A percentile compares a stretch with the other conserved stretches of the same genome.
Evolutionary conservation across 305 asterid genomes (phyloP).

Genomic region (Solanum hybrid): DNA sequence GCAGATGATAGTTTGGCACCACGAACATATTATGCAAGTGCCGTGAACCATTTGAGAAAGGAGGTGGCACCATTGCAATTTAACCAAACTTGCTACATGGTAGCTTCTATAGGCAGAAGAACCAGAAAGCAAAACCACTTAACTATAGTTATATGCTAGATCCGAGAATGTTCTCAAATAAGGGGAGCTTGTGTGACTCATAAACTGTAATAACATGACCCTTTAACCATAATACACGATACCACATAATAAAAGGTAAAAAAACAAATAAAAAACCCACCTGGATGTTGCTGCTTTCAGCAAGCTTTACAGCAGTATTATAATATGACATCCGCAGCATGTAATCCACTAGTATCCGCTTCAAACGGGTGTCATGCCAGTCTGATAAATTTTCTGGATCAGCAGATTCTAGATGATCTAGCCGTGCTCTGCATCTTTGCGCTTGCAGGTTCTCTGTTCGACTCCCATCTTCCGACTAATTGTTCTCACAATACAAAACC

Average conservation of each 20-base stretch:
- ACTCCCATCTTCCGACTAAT: slow-evolving; percentile 85
- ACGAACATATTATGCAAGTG: not conserved
- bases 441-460: slow-evolving; percentile 79
- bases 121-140: not conserved
- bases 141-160: not conserved
- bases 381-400: slow-evolving; percentile 57
- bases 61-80: not conserved
- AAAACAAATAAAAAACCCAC: slow-evolving; percentile 20
- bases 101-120: not conserved
- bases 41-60: not conserved
- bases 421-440: slow-evolving; percentile 71
- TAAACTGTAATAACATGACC: not conserved
- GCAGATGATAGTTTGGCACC: not conserved
- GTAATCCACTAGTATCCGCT: slow-evolving; percentile 82
- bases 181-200: not conserved
- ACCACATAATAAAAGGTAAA: not conserved
- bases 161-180: not conserved
- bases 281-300: slow-evolving; percentile 77
- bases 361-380: slow-evolving; percentile 68
- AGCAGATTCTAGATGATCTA: slow-evolving; percentile 81
- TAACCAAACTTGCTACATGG: not conserved
- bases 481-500: slow-evolving; percentile 14
- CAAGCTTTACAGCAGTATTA: slow-evolving; percentile 77
- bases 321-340: slow-evolving; percentile 95
- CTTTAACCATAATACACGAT: not conserved